Evolutionary conservation across 2,329 filamentous ascomycete species (phyloP).

Genomic region (Mycosphaerella arachidis): DNA sequence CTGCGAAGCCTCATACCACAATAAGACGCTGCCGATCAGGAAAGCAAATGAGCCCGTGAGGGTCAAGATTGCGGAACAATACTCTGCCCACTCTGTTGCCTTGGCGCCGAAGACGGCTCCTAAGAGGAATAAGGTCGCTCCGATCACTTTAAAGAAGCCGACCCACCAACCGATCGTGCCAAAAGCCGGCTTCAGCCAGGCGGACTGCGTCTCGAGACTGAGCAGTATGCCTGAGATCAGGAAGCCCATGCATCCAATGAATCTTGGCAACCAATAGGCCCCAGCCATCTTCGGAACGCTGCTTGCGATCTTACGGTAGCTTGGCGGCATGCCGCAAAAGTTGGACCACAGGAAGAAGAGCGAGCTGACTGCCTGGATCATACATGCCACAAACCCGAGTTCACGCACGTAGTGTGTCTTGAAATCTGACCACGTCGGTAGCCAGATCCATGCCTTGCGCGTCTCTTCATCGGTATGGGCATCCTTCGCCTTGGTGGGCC

Average conservation of each 20-base stretch:
- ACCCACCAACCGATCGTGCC: conserved; percentile 12
- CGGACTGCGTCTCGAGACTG: conserved; percentile 26
- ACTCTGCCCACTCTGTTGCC: conserved; percentile 22
- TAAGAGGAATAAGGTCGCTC: conserved; percentile 24
- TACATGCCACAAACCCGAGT: conserved; percentile 27
- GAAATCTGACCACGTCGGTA: conserved; percentile 24
- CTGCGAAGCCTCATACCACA: conserved; percentile 26
- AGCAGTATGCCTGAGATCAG: conserved; percentile 78
- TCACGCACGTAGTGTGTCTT: conserved; percentile 25
- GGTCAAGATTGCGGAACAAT: conserved; percentile 19
- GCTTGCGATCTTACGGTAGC: conserved; percentile 19
- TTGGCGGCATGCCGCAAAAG: conserved; percentile 22
- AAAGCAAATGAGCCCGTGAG: conserved; percentile 30
- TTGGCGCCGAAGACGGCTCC: conserved; percentile 28
- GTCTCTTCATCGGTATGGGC: conserved; percentile 10
- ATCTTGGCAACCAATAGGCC: conserved; percentile 26
- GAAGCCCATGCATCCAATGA: conserved; percentile 65
- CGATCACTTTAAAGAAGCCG: conserved; percentile 8
- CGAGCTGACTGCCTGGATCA: conserved; percentile 21
- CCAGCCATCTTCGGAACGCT: conserved; percentile 10
- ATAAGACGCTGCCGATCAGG: conserved; percentile 25
- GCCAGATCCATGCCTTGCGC: conserved; percentile 28
- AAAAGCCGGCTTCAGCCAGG: conserved; percentile 24
- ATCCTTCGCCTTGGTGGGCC: neutral
- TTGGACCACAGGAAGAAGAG: conserved; percentile 26